A percentile compares a stretch with the other conserved stretches of the same genome.
Conservation (phyloP, 1,284 basidiomycete genomes). For the Trichosporon faecale region DNA sequence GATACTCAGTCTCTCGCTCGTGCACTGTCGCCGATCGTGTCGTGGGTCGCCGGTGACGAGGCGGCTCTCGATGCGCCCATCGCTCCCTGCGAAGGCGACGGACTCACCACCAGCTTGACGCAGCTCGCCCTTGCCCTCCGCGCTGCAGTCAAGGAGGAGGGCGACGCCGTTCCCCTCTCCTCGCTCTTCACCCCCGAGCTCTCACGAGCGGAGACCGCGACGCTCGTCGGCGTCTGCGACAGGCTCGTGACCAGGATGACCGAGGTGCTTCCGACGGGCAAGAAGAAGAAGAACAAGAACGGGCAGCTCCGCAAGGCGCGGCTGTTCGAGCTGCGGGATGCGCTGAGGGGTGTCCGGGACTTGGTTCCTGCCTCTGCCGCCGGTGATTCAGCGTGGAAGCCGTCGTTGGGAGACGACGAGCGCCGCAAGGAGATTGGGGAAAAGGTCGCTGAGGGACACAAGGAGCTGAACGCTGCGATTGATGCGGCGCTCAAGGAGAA, state of each 20-base stretch:
- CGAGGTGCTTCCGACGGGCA: not conserved
- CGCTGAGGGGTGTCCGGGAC: not conserved
- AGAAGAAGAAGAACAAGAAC: slow-evolving; percentile 11
- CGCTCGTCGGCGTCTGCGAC: slow-evolving; percentile 4
- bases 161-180: not conserved
- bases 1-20: slow-evolving; percentile 14
- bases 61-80: not conserved
- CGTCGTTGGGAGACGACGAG: not conserved
- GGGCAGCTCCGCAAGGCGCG: slow-evolving; percentile 4
- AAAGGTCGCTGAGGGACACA: not conserved
- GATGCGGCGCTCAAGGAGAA: not conserved
- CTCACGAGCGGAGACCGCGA: not conserved
- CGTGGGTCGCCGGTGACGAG: slow-evolving; percentile 11
- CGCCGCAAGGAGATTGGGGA: not conserved
- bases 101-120: slow-evolving; percentile 12
- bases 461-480: not conserved
- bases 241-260: slow-evolving; percentile 3
- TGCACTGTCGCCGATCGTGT: slow-evolving; percentile 4
- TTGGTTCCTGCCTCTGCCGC: not conserved
- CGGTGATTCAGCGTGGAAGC: not conserved
- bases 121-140: not conserved
- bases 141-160: slow-evolving; percentile 3
- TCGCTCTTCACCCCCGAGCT: not conserved
- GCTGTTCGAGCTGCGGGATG: not conserved
- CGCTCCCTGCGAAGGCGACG: not conserved